Conservation (phyloP, 2,329 filamentous ascomycete genomes). For the Amauroascus verrucosus region DNA sequence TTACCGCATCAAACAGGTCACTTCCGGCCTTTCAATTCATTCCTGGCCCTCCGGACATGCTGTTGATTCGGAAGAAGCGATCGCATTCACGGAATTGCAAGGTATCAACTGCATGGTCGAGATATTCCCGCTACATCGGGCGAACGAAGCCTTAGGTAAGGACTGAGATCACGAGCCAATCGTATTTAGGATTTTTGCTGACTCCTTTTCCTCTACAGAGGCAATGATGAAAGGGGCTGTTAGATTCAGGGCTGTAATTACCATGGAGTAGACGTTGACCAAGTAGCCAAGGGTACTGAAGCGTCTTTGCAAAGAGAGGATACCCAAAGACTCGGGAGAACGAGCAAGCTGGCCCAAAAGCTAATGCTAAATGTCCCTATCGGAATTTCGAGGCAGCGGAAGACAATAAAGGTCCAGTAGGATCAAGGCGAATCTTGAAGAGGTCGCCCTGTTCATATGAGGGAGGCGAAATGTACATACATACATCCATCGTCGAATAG, state of each 20-base stretch:
- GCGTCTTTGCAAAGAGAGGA: no score
- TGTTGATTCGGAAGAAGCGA: slow-evolving; percentile 44
- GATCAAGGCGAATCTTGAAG: no score
- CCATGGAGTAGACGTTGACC: slow-evolving; percentile 6
- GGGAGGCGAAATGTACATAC: no score
- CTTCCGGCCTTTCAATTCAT: slow-evolving; percentile 40
- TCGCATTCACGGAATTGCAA: slow-evolving; percentile 40
- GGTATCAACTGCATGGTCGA: slow-evolving; percentile 45
- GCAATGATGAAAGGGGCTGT: slow-evolving; percentile 14
- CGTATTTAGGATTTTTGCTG: background rate
- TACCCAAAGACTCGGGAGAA: no score
- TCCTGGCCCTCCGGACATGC: slow-evolving; percentile 47
- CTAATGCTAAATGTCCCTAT: no score
- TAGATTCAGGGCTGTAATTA: slow-evolving; percentile 14
- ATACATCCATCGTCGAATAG: no score
- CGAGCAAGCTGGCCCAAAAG: no score
- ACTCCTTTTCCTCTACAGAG: slow-evolving; percentile 2
- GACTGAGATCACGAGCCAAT: background rate
- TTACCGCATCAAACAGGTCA: slow-evolving; percentile 21
- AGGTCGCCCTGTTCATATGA: no score
- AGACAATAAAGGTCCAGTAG: no score
- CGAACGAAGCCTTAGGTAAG: slow-evolving; percentile 40
- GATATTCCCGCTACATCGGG: slow-evolving; percentile 44
- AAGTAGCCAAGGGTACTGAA: background rate
- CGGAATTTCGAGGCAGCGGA: no score